Base-by-base conservation (phyloP, 305 asterid species). In the Fraxinus albicans region DNA sequence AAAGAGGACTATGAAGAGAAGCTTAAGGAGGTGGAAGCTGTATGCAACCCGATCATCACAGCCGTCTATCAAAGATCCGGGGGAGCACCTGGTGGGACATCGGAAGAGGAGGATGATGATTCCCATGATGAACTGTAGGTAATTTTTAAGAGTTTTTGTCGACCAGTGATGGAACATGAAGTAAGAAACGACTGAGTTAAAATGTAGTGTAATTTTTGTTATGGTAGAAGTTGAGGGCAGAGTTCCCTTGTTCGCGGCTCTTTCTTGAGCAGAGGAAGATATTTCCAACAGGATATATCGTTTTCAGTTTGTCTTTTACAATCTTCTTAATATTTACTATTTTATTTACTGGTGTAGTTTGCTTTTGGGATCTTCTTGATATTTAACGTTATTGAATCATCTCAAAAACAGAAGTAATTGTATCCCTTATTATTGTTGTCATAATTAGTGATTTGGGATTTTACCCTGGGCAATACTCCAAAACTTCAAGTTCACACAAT, bases 51-150 rank as follows among this genome's bases (percentile, higher is more conserved):
- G 7, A 90, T 90, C 69, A 86, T 90, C 60, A 83, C 93, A 38
- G 91, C 93, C 12, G 90, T 90, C n/a, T 90, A 90, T 83, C 93
- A 90, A 77, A 84, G 93, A 79, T 83, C 92, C 8, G 92, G 92
- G 53, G 92, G 91, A 19, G 88, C 91, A 63, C 89, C 91, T 70
- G 76, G 76, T 70, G 76, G 76, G 76, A 70, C 76, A 70, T 70
- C 76, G 31, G 76, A 70, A 13, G 76, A 70, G 42, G 76, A 70
- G 42, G 76, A 70, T 15, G 76, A 70, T 70, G 76, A 70, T 33
- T 70, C 76, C 23, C 76, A 70, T 15, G 76, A 70, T 7, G 76
- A 70, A 70, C 76, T 70, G 44, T 70, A 70, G 76, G 23, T 6
- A 12, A 27, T 13, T 69, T 10, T 69, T 12, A 69, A 12, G 75